Evolutionary conservation across 306 rosid species (phyloP).

Genomic region (Quercus engelmannii): DNA sequence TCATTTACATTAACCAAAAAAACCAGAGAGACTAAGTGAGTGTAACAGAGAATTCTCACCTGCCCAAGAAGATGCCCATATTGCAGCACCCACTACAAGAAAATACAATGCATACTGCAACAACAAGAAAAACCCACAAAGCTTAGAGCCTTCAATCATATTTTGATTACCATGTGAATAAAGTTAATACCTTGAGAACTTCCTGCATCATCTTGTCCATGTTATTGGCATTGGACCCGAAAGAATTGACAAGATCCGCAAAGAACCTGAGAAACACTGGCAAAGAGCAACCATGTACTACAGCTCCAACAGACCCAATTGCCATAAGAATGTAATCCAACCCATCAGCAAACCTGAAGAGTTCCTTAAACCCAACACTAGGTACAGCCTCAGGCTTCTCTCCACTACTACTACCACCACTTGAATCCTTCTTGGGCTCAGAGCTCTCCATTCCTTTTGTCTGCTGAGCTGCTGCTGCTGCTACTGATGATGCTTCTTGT

Average conservation of each 20-base stretch:
- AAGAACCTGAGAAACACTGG: slow-evolving; percentile 93
- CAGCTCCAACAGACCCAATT: slow-evolving; percentile 85
- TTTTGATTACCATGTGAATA: neutral
- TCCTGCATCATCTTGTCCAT: slow-evolving; percentile 84
- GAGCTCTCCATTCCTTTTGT: slow-evolving; percentile 41
- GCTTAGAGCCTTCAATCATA: slow-evolving; percentile 4
- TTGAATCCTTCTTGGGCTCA: slow-evolving; percentile 39
- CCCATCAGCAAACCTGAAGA: slow-evolving; percentile 92
- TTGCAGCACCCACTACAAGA: slow-evolving; percentile 95
- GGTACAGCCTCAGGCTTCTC: slow-evolving; percentile 57
- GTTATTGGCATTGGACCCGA: slow-evolving; percentile 81
- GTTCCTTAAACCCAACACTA: slow-evolving; percentile 57
- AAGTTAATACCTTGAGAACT: slow-evolving; percentile 66
- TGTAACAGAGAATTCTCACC: slow-evolving; percentile 40
- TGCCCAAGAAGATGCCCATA: slow-evolving; percentile 99
- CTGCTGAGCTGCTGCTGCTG: slow-evolving; percentile 12
- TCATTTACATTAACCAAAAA: slow-evolving; percentile 4
- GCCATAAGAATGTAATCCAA: slow-evolving; percentile 76
- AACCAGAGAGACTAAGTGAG: neutral
- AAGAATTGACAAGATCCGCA: slow-evolving; percentile 96
- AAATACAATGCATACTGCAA: slow-evolving; percentile 96
- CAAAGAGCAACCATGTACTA: slow-evolving; percentile 90
- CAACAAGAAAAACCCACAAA: neutral
- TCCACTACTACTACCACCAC: slow-evolving; percentile 18
- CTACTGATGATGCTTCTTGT: too few species aligned